Percentiles rank a stretch among this genome's conserved stretches.
Conservation (phyloP, 495 filamentous ascomycete genomes). For the Pseudotulostoma volvatum region DNA sequence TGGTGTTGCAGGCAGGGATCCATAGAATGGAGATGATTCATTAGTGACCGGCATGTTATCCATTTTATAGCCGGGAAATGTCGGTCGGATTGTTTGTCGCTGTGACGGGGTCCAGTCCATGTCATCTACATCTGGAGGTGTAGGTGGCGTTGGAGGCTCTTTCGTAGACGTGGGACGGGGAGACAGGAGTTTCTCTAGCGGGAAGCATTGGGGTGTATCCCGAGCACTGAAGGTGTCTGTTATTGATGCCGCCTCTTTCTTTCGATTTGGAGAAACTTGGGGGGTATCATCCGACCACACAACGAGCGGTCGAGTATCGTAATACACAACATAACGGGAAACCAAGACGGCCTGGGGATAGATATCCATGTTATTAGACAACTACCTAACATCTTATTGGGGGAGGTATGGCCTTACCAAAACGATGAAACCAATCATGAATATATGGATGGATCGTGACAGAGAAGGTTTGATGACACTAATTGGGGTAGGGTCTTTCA, state of each 20-base stretch:
- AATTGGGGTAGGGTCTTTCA: slow-evolving; percentile 33
- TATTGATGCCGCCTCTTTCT: too few relatives aligned
- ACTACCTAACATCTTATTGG: slow-evolving; percentile 1
- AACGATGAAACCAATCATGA: slow-evolving; percentile 14
- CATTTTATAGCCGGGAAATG: too few relatives aligned
- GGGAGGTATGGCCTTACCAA: slow-evolving; percentile 32
- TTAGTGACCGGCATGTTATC: too few relatives aligned
- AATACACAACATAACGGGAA: slow-evolving; percentile 35
- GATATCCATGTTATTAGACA: slow-evolving; percentile 8
- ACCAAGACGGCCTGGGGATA: slow-evolving; percentile 19
- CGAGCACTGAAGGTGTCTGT: slow-evolving; percentile 2
- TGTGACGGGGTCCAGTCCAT: slow-evolving; percentile 78
- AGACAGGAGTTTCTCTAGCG: slow-evolving; percentile 24
- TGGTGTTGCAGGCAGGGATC: slow-evolving; percentile 48
- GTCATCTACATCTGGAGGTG: slow-evolving; percentile 26
- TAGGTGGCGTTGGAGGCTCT: slow-evolving; percentile 18
- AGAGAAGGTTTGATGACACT: too few relatives aligned
- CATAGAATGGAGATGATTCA: slow-evolving; percentile 37
- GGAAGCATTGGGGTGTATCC: slow-evolving; percentile 17
- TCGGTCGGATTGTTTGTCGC: slow-evolving; percentile 28
- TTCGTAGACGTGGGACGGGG: slow-evolving; percentile 11
- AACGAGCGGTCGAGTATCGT: slow-evolving; percentile 39
- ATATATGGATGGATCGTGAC: too few relatives aligned
- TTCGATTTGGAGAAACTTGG: slow-evolving; percentile 16
- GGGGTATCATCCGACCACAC: slow-evolving; percentile 30